phyloP scores from a whole-genome alignment of 164 flowering plant species.

The Magnolia changhungtana region DNA sequence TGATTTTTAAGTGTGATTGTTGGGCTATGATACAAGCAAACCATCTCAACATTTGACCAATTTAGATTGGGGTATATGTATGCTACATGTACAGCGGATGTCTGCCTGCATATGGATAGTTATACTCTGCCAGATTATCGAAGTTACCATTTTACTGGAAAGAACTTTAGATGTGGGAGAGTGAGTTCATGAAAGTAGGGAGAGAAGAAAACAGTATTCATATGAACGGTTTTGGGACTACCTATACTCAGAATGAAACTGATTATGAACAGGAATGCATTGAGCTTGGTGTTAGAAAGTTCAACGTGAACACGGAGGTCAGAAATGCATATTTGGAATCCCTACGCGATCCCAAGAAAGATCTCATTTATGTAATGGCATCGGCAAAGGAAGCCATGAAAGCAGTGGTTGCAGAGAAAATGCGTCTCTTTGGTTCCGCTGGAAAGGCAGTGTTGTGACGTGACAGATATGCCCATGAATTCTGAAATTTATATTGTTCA shows the following conservation, averaged over 20 bases:
- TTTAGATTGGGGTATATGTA: no score
- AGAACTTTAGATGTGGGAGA: no score
- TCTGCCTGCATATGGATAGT: no score
- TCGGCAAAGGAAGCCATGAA: slow-evolving; percentile 94
- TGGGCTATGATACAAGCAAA: no score
- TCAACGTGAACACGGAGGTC: slow-evolving; percentile 97
- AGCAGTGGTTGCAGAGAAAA: slow-evolving; percentile 86
- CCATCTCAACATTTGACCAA: no score
- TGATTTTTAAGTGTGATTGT: no score
- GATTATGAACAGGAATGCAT: slow-evolving; percentile 65
- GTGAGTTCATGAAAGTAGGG: background rate
- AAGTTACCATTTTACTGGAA: no score
- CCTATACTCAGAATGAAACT: background rate
- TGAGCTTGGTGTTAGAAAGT: slow-evolving; percentile 74
- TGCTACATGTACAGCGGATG: no score
- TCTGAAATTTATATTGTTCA: background rate
- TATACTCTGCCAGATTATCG: no score
- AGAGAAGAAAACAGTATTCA: background rate
- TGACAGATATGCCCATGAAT: background rate
- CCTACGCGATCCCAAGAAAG: slow-evolving; percentile 54
- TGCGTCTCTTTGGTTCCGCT: slow-evolving; percentile 90
- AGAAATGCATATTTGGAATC: slow-evolving; percentile 88
- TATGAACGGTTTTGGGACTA: background rate
- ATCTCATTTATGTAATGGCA: slow-evolving; percentile 75
- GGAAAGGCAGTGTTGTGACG: slow-evolving; percentile 54